Conservation (phyloP, 2,329 filamentous ascomycete genomes). For the Colletotrichum lini region DNA sequence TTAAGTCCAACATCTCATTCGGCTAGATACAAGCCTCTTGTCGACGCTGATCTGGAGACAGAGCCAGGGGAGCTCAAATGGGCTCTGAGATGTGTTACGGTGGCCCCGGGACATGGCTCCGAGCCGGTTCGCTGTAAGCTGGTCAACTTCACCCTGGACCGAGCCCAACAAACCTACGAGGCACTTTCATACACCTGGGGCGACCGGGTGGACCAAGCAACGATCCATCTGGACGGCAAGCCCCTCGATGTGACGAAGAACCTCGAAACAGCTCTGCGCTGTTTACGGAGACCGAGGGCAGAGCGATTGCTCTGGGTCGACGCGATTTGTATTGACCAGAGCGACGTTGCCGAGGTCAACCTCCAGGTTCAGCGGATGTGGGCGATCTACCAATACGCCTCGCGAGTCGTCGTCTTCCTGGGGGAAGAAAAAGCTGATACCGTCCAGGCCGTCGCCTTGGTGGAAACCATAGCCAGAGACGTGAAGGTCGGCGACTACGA, state of each 20-base stretch:
- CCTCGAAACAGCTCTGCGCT: too few species aligned
- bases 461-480: background rate
- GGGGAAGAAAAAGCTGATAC: background rate
- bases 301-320: constrained; percentile 17
- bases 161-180: constrained; percentile 14
- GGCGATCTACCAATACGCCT: constrained; percentile 1
- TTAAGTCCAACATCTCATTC: too few species aligned
- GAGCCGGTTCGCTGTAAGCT: too few species aligned
- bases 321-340: constrained; percentile 35
- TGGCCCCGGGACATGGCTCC: too few species aligned
- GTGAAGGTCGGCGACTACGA: background rate
- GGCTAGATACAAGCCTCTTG: too few species aligned
- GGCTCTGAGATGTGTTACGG: too few species aligned
- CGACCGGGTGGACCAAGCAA: background rate
- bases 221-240: too few species aligned
- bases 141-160: too few species aligned
- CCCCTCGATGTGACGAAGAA: too few species aligned
- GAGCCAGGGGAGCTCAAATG: too few species aligned
- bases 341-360: background rate
- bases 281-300: too few species aligned
- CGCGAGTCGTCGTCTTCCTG: background rate
- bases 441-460: background rate
- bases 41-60: too few species aligned
- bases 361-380: constrained; percentile 4
- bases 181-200: constrained; percentile 39